Conservation (phyloP, 2,329 filamentous ascomycete genomes). For the Rutstroemia sp. region DNA sequence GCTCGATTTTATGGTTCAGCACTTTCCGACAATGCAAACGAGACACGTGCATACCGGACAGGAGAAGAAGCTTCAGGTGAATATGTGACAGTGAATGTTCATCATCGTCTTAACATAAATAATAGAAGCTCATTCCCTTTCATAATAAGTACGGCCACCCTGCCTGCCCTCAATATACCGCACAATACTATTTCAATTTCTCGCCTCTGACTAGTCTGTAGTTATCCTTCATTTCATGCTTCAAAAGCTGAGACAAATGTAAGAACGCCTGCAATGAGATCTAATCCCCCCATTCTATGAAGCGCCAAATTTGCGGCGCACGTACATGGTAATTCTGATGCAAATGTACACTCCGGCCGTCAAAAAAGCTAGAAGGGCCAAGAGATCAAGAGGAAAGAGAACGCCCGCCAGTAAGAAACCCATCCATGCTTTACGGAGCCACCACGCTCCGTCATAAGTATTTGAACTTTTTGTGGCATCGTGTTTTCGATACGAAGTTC, state of each 20-base stretch:
- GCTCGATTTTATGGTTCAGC: too few relatives aligned
- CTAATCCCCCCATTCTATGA: constrained; percentile 24
- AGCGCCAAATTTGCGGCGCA: constrained; percentile 18
- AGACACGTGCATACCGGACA: not conserved
- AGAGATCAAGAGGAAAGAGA: constrained; percentile 27
- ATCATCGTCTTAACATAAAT: not conserved
- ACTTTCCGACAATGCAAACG: not conserved
- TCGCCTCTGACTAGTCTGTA: constrained; percentile 1
- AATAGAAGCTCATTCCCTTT: not conserved
- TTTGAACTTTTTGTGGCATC: constrained; percentile 12
- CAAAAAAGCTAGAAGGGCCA: constrained; percentile 20
- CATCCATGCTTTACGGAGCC: constrained; percentile 24
- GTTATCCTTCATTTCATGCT: constrained; percentile 9
- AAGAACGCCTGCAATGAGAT: constrained; percentile 22
- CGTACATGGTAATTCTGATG: constrained; percentile 20
- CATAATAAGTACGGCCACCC: not conserved
- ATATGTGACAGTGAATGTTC: not conserved
- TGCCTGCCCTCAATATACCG: not conserved
- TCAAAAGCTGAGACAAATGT: constrained; percentile 1
- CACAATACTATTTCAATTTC: not conserved
- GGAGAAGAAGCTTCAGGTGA: too few relatives aligned
- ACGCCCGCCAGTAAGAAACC: constrained; percentile 25
- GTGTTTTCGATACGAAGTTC: constrained; percentile 2
- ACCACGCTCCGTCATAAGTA: constrained; percentile 13
- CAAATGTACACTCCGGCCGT: constrained; percentile 23